Conservation (phyloP, 2,329 filamentous ascomycete species). For the Diaporthe ampelina region DNA sequence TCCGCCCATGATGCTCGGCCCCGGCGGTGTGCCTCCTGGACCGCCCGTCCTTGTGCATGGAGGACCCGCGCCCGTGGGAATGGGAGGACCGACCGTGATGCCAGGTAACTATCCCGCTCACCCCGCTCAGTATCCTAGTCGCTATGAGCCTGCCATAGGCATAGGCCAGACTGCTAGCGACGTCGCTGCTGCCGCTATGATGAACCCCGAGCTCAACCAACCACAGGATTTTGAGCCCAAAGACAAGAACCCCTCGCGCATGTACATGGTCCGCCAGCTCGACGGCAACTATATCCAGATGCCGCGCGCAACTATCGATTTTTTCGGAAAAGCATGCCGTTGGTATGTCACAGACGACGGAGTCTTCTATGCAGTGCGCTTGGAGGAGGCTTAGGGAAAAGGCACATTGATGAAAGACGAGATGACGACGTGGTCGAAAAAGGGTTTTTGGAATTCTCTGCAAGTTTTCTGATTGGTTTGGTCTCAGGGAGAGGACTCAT, state of each 20-base stretch:
- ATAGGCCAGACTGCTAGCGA: constrained; percentile 66
- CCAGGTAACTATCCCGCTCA: constrained; percentile 55
- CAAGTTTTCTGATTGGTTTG: neutral
- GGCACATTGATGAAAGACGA: neutral
- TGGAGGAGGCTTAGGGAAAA: constrained; percentile 50
- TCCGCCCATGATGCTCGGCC: constrained; percentile 42
- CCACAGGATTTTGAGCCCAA: constrained; percentile 74
- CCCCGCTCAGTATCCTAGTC: constrained; percentile 45
- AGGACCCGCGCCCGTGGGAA: constrained; percentile 40
- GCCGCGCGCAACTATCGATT: constrained; percentile 72
- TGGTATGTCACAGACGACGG: constrained; percentile 73
- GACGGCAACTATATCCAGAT: constrained; percentile 73
- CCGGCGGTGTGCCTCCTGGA: constrained; percentile 39
- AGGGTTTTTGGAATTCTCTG: neutral
- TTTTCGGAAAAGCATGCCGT: constrained; percentile 63
- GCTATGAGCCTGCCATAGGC: constrained; percentile 64
- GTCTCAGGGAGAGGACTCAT: neutral
- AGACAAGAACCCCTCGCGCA: constrained; percentile 71
- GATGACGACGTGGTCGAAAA: neutral
- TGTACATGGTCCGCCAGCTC: constrained; percentile 73
- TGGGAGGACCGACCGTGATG: constrained; percentile 49
- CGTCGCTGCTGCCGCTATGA: constrained; percentile 60
- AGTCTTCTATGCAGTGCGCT: constrained; percentile 72
- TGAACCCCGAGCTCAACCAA: constrained; percentile 66
- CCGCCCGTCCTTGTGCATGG: constrained; percentile 37